Evolutionary conservation across 257 asterid species (phyloP).

Genomic region (Przewalskia tangutica): DNA sequence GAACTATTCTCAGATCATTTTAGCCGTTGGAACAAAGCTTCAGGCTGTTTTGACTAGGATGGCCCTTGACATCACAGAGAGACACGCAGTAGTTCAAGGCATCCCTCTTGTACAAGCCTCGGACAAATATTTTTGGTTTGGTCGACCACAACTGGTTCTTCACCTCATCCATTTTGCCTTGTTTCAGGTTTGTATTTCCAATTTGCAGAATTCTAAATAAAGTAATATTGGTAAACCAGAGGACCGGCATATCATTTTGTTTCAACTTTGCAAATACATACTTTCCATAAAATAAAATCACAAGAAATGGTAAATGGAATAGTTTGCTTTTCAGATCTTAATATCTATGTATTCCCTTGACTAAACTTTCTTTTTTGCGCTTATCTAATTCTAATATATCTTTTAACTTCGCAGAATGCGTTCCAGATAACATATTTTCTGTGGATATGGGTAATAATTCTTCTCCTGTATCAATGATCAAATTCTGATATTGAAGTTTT

Average conservation of each 20-base stretch:
- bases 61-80: constrained; percentile 79
- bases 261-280: not conserved
- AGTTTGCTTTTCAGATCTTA: not conserved
- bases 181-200: constrained; percentile 55
- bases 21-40: constrained; percentile 87
- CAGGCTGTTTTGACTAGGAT: constrained; percentile 69
- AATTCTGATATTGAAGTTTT: not conserved
- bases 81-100: constrained; percentile 88
- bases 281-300: not conserved
- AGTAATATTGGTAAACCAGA: not conserved
- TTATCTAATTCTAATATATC: not conserved
- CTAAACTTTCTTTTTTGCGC: not conserved
- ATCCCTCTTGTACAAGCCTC: constrained; percentile 94
- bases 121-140: constrained; percentile 76
- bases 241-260: not conserved
- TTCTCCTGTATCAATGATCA: not conserved
- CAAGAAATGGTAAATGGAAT: not conserved
- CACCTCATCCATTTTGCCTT: constrained; percentile 74
- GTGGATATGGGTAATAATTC: constrained; percentile 77
- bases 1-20: constrained; percentile 41
- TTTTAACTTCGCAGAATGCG: constrained; percentile 53
- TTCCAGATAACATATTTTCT: constrained; percentile 76
- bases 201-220: not conserved
- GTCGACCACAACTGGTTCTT: constrained; percentile 59
- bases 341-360: not conserved